phyloP scores from a whole-genome alignment of 208 protist species.

The Trichomonas gallinae region DNA sequence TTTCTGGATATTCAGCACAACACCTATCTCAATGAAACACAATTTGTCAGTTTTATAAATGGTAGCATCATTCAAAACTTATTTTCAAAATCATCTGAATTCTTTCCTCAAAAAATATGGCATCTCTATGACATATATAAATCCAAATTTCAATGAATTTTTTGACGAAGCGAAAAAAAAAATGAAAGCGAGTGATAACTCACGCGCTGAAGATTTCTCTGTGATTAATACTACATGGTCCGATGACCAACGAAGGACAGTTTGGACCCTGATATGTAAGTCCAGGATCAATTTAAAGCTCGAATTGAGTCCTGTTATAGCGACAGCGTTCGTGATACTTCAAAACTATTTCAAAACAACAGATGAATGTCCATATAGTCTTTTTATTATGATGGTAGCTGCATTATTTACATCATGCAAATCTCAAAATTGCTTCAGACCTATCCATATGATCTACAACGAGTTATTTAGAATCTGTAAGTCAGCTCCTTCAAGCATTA shows the following conservation, averaged over 20 bases:
- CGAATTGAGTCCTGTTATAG: not conserved
- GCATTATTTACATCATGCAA: constrained; percentile 7
- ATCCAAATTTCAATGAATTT: too few species aligned
- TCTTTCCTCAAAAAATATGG: too few species aligned
- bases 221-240: not conserved
- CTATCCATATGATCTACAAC: not conserved
- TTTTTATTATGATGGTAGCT: not conserved
- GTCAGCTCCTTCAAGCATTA: not conserved
- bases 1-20: too few species aligned
- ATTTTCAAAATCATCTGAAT: too few species aligned
- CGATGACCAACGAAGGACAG: not conserved
- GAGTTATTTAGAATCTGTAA: not conserved
- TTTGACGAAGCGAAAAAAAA: too few species aligned
- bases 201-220: not conserved
- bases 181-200: too few species aligned
- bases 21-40: too few species aligned
- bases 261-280: not conserved
- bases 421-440: not conserved
- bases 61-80: too few species aligned
- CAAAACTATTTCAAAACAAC: not conserved
- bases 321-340: not conserved
- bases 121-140: too few species aligned
- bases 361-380: not conserved
- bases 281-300: not conserved
- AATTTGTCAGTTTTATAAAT: too few species aligned